Evolutionary conservation across 2,329 filamentous ascomycete species (phyloP).

Genomic region (Curvularia spicifera): DNA sequence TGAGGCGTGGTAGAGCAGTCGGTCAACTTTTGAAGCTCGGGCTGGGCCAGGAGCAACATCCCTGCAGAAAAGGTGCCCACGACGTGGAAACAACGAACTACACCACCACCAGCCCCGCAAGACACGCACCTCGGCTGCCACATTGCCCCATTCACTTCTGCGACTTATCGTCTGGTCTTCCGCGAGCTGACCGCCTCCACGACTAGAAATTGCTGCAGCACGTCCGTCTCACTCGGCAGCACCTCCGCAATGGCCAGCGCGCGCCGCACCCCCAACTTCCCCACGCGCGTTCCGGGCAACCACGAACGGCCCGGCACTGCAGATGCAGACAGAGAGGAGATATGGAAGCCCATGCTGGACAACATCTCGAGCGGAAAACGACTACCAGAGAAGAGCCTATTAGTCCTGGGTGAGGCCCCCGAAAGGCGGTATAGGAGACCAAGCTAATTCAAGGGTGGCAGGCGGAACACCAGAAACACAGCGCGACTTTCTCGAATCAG

Average conservation of each 20-base stretch:
- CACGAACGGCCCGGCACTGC: conserved; percentile 54
- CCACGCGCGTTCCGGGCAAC: conserved; percentile 30
- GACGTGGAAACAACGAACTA: conserved; percentile 24
- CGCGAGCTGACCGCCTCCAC: neutral
- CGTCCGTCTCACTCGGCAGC: conserved; percentile 27
- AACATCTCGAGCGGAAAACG: conserved; percentile 88
- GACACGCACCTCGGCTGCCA: conserved; percentile 16
- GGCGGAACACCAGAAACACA: conserved; percentile 84
- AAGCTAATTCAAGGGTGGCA: conserved; percentile 47
- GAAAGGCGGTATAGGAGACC: conserved; percentile 19
- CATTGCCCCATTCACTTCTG: conserved; percentile 16
- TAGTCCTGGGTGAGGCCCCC: conserved; percentile 73
- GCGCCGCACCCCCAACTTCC: conserved; percentile 42
- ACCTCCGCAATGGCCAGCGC: conserved; percentile 46
- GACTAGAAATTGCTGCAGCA: neutral
- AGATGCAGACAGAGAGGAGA: conserved; percentile 76
- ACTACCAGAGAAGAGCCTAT: conserved; percentile 87
- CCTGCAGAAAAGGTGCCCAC: conserved; percentile 41
- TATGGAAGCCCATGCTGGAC: conserved; percentile 94
- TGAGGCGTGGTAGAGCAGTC: neutral
- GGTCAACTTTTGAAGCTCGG: conserved; percentile 34
- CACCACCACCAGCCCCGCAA: conserved; percentile 31
- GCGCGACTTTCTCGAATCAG: conserved; percentile 74
- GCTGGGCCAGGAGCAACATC: conserved; percentile 38
- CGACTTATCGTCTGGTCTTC: neutral